Evolutionary conservation across 768 basidiomycete species (phyloP).

Genomic region (Pholiota conissans): DNA sequence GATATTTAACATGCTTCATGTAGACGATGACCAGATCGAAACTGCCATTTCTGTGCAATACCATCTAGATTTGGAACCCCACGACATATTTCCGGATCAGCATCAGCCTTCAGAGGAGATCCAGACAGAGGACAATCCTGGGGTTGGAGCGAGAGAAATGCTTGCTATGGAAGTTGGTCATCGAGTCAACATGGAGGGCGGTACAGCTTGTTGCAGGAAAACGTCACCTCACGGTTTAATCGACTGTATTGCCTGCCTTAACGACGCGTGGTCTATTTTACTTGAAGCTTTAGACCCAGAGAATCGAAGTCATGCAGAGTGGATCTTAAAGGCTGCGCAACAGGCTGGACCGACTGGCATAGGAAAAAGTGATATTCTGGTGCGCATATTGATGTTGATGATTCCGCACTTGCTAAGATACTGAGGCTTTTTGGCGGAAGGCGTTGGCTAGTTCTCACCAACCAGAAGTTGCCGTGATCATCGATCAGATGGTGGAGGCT

Average conservation of each 20-base stretch:
- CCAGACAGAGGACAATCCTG: constrained; percentile 13
- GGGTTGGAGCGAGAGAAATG: neutral
- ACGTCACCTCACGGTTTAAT: constrained; percentile 30
- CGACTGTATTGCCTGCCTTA: constrained; percentile 47
- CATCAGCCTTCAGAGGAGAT: constrained; percentile 26
- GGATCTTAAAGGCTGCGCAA: constrained; percentile 36
- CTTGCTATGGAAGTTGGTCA: constrained; percentile 30
- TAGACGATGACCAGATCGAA: constrained; percentile 87
- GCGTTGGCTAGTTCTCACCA: constrained; percentile 3
- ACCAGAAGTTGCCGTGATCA: constrained; percentile 6
- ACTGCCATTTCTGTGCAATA: constrained; percentile 55
- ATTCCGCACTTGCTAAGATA: neutral
- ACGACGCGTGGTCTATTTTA: constrained; percentile 37
- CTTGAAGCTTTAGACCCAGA: constrained; percentile 25
- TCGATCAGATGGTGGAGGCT: constrained; percentile 39
- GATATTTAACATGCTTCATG: neutral
- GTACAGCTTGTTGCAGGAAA: constrained; percentile 48
- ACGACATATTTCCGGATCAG: neutral
- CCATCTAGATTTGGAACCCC: constrained; percentile 11
- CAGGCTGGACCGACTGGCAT: constrained; percentile 39
- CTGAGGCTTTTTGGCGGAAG: neutral
- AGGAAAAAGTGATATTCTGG: constrained; percentile 36
- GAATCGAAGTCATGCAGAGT: constrained; percentile 28
- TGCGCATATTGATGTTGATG: constrained; percentile 23
- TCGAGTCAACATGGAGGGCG: constrained; percentile 41